Percentiles rank a stretch among this genome's conserved stretches.
phyloP scores from a whole-genome alignment of 2,329 filamentous ascomycete species.

The Mycogone perniciosa region DNA sequence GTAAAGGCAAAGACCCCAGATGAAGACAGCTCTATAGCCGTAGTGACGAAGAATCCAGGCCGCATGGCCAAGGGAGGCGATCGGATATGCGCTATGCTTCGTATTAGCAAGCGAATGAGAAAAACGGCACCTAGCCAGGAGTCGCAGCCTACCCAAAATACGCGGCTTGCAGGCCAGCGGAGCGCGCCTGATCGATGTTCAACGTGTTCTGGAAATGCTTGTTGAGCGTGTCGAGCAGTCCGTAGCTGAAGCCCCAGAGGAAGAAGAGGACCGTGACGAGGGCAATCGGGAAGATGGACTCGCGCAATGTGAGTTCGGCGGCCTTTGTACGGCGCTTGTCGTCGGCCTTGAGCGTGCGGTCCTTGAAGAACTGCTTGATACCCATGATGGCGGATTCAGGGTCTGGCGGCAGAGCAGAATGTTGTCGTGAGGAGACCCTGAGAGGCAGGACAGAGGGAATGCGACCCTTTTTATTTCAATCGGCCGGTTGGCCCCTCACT shows the following conservation, averaged over 20 bases:
- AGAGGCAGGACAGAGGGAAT: not conserved
- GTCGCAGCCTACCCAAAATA: slow-evolving; percentile 46
- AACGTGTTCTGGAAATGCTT: slow-evolving; percentile 44
- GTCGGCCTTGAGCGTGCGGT: slow-evolving; percentile 38
- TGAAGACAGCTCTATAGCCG: slow-evolving; percentile 63
- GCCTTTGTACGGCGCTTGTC: slow-evolving; percentile 36
- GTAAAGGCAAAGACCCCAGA: slow-evolving; percentile 62
- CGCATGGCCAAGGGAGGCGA: slow-evolving; percentile 60
- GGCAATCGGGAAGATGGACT: slow-evolving; percentile 60
- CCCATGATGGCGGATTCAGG: slow-evolving; percentile 26
- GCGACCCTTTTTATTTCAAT: slow-evolving; percentile 11
- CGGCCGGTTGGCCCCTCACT: slow-evolving; percentile 8
- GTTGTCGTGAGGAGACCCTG: too few species aligned
- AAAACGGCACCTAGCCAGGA: slow-evolving; percentile 5
- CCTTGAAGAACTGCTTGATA: slow-evolving; percentile 38
- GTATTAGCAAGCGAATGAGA: slow-evolving; percentile 33
- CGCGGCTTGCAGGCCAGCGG: slow-evolving; percentile 42
- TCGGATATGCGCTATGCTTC: slow-evolving; percentile 51
- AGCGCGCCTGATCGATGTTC: slow-evolving; percentile 37
- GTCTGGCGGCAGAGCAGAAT: not conserved
- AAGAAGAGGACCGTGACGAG: slow-evolving; percentile 46
- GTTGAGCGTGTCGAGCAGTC: slow-evolving; percentile 43
- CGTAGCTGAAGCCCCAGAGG: slow-evolving; percentile 42
- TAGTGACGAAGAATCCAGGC: slow-evolving; percentile 58
- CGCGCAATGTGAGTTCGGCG: slow-evolving; percentile 54